Percentiles rank a stretch among this genome's conserved stretches.
These are phyloP conservation scores for Eimeria zaria DNA, from an alignment of 169 alveolate genomes.

Conservation along the genomic window DNA sequence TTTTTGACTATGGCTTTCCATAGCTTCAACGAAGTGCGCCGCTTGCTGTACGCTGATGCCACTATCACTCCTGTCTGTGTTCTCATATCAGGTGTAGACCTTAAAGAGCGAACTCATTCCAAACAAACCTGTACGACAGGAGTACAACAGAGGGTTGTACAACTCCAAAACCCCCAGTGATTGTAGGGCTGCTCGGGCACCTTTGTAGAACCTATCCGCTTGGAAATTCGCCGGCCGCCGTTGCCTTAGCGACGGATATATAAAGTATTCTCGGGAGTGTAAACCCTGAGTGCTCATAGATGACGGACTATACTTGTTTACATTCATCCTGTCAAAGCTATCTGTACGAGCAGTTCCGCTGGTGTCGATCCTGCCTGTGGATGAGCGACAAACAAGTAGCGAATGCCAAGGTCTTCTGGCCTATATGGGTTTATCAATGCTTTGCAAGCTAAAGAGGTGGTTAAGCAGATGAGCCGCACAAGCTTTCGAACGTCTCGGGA, in stretches of 20 bases:
- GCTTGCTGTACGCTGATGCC: slow-evolving; percentile 55
- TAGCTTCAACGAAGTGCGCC: slow-evolving; percentile 15
- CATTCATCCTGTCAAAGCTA: not conserved
- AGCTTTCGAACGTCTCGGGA: slow-evolving; percentile 57
- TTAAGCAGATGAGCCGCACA: not conserved
- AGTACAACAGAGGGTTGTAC: slow-evolving; percentile 44
- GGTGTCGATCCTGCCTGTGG: slow-evolving; percentile 31
- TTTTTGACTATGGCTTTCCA: not conserved
- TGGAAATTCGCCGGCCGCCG: not conserved
- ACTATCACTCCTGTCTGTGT: slow-evolving; percentile 7
- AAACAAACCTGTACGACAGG: slow-evolving; percentile 61
- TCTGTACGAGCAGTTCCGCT: slow-evolving; percentile 48
- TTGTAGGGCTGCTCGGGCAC: slow-evolving; percentile 35
- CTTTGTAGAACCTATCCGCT: not conserved
- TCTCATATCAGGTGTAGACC: not conserved
- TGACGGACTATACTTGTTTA: not conserved
- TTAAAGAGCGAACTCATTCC: no score
- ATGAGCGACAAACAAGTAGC: slow-evolving; percentile 57
- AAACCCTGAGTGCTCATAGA: not conserved
- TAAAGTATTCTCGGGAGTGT: slow-evolving; percentile 15
- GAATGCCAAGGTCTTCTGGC: slow-evolving; percentile 41
- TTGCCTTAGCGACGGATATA: not conserved
- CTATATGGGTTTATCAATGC: not conserved
- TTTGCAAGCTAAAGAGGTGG: not conserved
- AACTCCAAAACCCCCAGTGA: slow-evolving; percentile 13